Base-by-base conservation (phyloP, 768 basidiomycete genomes). In the Galerina marginata region DNA sequence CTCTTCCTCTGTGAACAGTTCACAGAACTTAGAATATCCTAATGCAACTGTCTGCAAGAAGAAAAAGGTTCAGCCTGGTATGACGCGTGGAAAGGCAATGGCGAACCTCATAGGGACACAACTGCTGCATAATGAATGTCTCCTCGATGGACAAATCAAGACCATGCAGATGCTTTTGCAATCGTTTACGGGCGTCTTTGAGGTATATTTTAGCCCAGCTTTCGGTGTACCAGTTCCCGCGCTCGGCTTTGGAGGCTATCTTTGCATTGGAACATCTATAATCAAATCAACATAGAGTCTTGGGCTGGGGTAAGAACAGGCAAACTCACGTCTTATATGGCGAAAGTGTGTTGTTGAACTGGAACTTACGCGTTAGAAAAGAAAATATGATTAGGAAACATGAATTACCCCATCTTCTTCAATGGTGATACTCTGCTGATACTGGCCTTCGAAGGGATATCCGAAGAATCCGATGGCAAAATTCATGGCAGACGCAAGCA, bases 21-120 rank as follows among this genome's bases (percentile, higher is more conserved):
- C 87, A 64, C 95, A 98, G 76, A 96, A 98, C 63, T 88, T 89
- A 14, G 93, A 95, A 70, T 93, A 96, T 9, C 93, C 95, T 10
- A 96, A 81, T 0, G 93, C 91, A 46, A 96, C 96, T 15, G 96
- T 95, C 91, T 67, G 39, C 1, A 38, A 11, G 20, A 15, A 39
- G 14, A 16, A 36, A 26, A 16, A 52, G 10, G 6, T 38, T 12
- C 45, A 56, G 7, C 15, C 9, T 10, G 6, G 42, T 11, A 16
- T 11, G 33, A 11, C 11, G 1, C 16, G 48, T 37, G 7, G 6
- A 43, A 11, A 33, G 3, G 9, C 33, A 33, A 53, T 10, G 7
- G 23, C 14, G 15, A 51, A 89, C 91, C 82, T 95, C 93, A 64
- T 94, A 95, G 6, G 92, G 86, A 66, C 94, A 95, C 73, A 90